phyloP scores from a whole-genome alignment of 75 land plant genomes.

The Sequoiadendron giganteum region DNA sequence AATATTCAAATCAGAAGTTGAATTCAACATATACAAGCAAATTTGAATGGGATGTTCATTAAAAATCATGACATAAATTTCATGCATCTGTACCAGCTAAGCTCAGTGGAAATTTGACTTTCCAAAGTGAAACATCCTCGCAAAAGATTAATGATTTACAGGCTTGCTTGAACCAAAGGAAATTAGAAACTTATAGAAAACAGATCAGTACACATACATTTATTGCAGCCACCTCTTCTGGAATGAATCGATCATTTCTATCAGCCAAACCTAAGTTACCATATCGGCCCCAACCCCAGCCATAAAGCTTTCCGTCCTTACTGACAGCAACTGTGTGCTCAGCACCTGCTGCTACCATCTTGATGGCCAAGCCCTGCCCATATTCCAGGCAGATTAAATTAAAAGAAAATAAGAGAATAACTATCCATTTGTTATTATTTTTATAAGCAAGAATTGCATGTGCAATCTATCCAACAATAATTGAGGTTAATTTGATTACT shows the following conservation, averaged over 20 bases:
- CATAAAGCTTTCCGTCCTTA: slow-evolving; percentile 89
- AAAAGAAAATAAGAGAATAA: neutral
- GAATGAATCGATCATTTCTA: slow-evolving; percentile 76
- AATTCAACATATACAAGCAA: neutral
- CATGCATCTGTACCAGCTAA: neutral
- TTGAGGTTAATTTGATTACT: neutral
- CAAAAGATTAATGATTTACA: neutral
- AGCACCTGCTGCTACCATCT: slow-evolving; percentile 98
- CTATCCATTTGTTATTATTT: neutral
- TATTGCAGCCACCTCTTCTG: slow-evolving; percentile 62
- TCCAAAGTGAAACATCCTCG: neutral
- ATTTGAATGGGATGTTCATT: neutral
- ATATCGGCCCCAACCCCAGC: slow-evolving; percentile 99
- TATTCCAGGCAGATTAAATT: neutral
- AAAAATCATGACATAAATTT: neutral
- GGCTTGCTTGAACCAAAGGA: neutral
- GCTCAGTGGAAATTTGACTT: neutral
- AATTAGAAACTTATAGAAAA: neutral
- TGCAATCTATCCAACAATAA: neutral
- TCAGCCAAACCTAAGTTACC: slow-evolving; percentile 97
- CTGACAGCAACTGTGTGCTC: slow-evolving; percentile 97
- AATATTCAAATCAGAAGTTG: neutral
- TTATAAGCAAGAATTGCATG: neutral
- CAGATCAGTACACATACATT: slow-evolving; percentile 32
- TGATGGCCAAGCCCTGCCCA: slow-evolving; percentile 75